phyloP scores from a whole-genome alignment of 192 early-diverging fungal genomes.

The Phlyctochytrium planicorne region DNA sequence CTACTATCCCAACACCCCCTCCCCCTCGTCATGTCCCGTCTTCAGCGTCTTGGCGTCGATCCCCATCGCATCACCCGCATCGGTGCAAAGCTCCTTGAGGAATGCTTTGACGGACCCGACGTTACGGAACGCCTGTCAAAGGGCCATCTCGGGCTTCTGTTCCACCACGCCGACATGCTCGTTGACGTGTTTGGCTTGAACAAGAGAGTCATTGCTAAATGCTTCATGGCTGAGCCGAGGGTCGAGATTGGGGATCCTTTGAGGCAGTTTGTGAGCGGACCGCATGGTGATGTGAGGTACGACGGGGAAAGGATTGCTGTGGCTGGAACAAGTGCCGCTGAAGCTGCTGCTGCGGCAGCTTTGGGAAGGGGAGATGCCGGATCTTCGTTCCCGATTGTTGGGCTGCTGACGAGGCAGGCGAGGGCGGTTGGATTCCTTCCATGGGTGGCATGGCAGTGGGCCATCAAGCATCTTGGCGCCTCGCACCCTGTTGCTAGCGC shows the following conservation, averaged over 20 bases:
- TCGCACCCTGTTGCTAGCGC: constrained; percentile 20
- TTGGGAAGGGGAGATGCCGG: not conserved
- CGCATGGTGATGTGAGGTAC: not conserved
- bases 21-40: constrained; percentile 12
- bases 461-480: constrained; percentile 16
- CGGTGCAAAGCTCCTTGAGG: constrained; percentile 10
- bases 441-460: constrained; percentile 31
- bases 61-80: not conserved
- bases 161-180: constrained; percentile 19
- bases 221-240: constrained; percentile 19
- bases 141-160: constrained; percentile 12
- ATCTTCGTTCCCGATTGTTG: constrained; percentile 5
- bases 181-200: constrained; percentile 15
- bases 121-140: constrained; percentile 11
- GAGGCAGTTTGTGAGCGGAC: not conserved
- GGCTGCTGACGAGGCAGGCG: constrained; percentile 23
- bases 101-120: constrained; percentile 19
- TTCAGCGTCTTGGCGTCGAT: constrained; percentile 18
- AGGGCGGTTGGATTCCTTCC: constrained; percentile 18
- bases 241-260: not conserved
- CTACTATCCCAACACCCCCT: constrained; percentile 12
- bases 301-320: not conserved
- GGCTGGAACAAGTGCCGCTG: not conserved
- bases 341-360: not conserved
- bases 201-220: constrained; percentile 12